phyloP scores from a whole-genome alignment of 2,329 filamentous ascomycete genomes.

The Aspergillus pseudoglaucus region DNA sequence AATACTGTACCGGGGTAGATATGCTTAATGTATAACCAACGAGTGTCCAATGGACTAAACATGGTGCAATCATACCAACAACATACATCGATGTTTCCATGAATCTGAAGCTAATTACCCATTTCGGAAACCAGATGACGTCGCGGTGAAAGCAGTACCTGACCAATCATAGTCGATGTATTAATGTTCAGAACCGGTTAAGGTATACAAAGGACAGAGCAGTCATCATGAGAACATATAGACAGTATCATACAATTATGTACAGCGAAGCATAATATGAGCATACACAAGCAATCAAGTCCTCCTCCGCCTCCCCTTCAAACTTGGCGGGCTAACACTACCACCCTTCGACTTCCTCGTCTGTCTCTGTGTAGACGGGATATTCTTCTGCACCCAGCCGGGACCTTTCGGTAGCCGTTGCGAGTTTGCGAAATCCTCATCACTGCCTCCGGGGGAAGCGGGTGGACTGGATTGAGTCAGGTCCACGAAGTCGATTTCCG shows the following conservation, averaged over 20 bases:
- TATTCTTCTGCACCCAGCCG: conserved; percentile 25
- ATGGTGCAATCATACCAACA: too few relatives aligned
- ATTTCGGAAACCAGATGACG: neutral
- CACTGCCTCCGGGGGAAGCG: conserved; percentile 19
- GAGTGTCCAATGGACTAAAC: too few relatives aligned
- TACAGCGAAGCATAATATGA: neutral
- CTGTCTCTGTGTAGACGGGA: conserved; percentile 9
- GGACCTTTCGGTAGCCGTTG: conserved; percentile 21
- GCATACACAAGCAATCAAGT: neutral
- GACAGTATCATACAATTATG: neutral
- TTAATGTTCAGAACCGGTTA: neutral
- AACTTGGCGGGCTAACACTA: conserved; percentile 13
- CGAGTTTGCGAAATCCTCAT: conserved; percentile 23
- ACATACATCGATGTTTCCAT: too few relatives aligned
- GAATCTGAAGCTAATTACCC: too few relatives aligned
- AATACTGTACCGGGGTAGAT: too few relatives aligned
- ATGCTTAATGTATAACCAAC: too few relatives aligned
- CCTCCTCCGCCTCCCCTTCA: conserved; percentile 11
- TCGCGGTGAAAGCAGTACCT: neutral
- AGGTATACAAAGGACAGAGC: neutral
- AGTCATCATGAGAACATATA: neutral
- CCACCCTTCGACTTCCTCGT: conserved; percentile 15
- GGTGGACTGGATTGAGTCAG: conserved; percentile 33
- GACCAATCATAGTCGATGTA: neutral
- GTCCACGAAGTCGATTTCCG: conserved; percentile 28